Base-by-base conservation (phyloP, 495 filamentous ascomycete genomes). In the Zalerion maritima region DNA sequence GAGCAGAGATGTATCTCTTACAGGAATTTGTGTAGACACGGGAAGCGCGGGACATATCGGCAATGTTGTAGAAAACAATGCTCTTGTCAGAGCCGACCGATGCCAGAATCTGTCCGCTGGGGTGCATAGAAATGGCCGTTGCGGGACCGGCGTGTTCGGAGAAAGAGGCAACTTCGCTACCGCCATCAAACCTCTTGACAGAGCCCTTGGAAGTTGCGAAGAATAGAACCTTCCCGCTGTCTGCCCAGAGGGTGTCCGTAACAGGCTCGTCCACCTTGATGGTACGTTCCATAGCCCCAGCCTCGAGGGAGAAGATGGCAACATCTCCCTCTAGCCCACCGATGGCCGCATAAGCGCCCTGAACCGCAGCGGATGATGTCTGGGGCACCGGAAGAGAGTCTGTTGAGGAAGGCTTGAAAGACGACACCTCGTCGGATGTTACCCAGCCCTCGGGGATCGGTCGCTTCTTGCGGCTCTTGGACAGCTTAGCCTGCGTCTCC, bases 71-170 rank as follows among this genome's bases (percentile, higher is more conserved):
- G 40, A 94, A 70, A 3, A 89, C 72, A 44, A 84, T 89, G 55
- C 81, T 89, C 65, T 94, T 94, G 50, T 97, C 89, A 3, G 71
- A 69, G 28, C 89, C 89, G 17, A 86, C 74, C 0, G 85, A 94
- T 6, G 79, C 86, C 13, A 94, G 57, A 36, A 97, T 75, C 13
- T 83, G 73, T 18, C 74, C 80, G 49, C 78, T 78, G 2, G 89
- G 80, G 50, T 97, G 91, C 3, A 89, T 47, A 12, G 83, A 70
- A 21, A 96, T 51, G 3, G 71, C 78, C 4, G 73, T 82, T 2
- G 73, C 78, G 18, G 75, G 65, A 8, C 89, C 91, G 33, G 83
- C 80, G 45, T 97, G 89, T 2, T 76, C 69, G 15, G 58, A 55
- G 41, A 93, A 78, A 28, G 63, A 66, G 6, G 70, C 69, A 9